These are phyloP conservation scores for Solanum boliviense DNA, from an alignment of 257 asterid species.

Conservation along the genomic window DNA sequence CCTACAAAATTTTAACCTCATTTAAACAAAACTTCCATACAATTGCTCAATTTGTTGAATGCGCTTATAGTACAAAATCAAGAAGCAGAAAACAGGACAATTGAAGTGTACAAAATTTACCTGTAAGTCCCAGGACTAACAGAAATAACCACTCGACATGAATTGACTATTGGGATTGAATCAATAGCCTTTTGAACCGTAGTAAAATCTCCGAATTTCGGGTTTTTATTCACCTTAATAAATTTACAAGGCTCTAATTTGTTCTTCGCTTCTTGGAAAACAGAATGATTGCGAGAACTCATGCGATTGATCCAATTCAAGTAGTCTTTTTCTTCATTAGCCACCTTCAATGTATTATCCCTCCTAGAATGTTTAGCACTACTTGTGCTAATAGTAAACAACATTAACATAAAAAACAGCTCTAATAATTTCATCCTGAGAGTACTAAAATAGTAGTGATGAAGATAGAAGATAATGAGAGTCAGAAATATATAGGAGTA, in stretches of 20 bases:
- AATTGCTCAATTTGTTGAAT: not conserved
- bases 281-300: constrained; percentile 44
- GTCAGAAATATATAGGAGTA: not conserved
- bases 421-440: not conserved
- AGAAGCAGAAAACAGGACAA: not conserved
- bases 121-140: constrained; percentile 65
- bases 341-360: not conserved
- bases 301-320: constrained; percentile 48
- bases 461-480: not conserved
- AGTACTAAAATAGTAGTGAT: not conserved
- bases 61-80: not conserved
- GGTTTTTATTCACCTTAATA: constrained; percentile 51
- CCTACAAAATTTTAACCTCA: constrained; percentile 19
- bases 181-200: constrained; percentile 46
- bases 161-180: constrained; percentile 60
- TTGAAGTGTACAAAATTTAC: constrained; percentile 14
- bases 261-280: constrained; percentile 41
- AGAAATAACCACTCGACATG: constrained; percentile 64
- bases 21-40: not conserved
- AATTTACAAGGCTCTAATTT: constrained; percentile 44
- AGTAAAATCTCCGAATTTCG: constrained; percentile 45
- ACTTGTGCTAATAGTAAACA: constrained; percentile 11
- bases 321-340: constrained; percentile 19
- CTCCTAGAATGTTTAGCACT: not conserved
- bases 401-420: constrained; percentile 4